A percentile compares a stretch with the other conserved stretches of the same genome.
Evolutionary conservation across 2,329 filamentous ascomycete species (phyloP).

Genomic region (Colletotrichum sp.): DNA sequence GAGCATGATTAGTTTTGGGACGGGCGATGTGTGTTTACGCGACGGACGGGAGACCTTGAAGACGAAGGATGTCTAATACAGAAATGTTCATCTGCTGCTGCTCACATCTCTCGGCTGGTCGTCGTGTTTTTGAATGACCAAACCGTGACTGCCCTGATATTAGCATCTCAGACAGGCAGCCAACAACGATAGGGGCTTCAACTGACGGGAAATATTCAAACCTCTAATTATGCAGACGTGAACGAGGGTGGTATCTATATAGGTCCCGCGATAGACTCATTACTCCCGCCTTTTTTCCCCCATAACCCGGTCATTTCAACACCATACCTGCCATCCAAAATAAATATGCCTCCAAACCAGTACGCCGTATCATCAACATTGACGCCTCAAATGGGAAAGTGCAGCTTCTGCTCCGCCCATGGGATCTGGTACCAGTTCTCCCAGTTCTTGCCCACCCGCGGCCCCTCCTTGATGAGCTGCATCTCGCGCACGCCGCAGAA

Average conservation of each 20-base stretch:
- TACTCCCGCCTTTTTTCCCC: neutral
- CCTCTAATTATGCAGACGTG: neutral
- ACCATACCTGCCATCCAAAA: neutral
- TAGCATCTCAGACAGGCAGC: neutral
- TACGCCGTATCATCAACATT: neutral
- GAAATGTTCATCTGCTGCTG: neutral
- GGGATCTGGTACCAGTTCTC: slow-evolving; percentile 17
- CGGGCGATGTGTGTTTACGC: neutral
- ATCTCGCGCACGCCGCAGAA: slow-evolving; percentile 62
- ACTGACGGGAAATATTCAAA: neutral
- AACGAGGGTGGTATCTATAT: slow-evolving; percentile 13
- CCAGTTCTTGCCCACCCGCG: slow-evolving; percentile 15
- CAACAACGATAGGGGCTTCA: neutral
- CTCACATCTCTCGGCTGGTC: neutral
- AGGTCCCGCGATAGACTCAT: neutral
- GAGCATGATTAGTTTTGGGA: neutral
- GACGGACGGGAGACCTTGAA: neutral
- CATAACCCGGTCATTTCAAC: neutral
- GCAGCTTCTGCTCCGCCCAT: slow-evolving; percentile 1
- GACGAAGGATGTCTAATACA: neutral
- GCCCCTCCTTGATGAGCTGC: slow-evolving; percentile 35
- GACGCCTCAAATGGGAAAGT: slow-evolving; percentile 6
- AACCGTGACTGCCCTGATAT: fast-evolving
- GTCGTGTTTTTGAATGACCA: neutral
- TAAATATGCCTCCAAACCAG: neutral